Conservation (phyloP, 257 asterid genomes). For the Solanum peruvianum region DNA sequence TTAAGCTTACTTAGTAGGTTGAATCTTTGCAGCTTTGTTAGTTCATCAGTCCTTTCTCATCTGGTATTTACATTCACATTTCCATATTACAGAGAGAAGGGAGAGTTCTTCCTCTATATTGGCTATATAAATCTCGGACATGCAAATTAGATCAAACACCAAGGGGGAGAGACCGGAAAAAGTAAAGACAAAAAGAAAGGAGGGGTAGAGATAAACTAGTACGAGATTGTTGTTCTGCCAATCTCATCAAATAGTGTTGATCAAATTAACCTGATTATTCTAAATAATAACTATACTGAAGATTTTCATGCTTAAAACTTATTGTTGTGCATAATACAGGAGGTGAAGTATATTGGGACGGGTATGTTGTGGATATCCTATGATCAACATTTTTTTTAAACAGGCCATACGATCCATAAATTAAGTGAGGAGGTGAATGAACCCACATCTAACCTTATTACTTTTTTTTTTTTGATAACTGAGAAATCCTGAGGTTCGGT, state of each 20-base stretch:
- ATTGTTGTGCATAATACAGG: neutral
- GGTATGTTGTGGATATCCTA: neutral
- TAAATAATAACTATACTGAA: neutral
- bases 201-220: neutral
- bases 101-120: neutral
- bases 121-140: neutral
- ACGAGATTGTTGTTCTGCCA: neutral
- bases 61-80: neutral
- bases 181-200: neutral
- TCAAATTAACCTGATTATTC: neutral
- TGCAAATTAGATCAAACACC: neutral
- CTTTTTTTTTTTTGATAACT: neutral
- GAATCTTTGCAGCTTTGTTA: neutral
- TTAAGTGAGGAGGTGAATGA: neutral
- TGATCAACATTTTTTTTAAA: neutral
- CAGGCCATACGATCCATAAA: neutral
- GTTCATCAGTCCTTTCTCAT: neutral
- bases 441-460: neutral
- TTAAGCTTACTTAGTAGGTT: neutral
- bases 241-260: neutral
- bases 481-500: neutral
- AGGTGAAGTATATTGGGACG: neutral
- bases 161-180: neutral
- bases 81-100: neutral
- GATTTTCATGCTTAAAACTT: neutral